A percentile compares a stretch with the other conserved stretches of the same genome.
phyloP scores from a whole-genome alignment of 2,329 filamentous ascomycete genomes.

The Microsporum ferrugineum region DNA sequence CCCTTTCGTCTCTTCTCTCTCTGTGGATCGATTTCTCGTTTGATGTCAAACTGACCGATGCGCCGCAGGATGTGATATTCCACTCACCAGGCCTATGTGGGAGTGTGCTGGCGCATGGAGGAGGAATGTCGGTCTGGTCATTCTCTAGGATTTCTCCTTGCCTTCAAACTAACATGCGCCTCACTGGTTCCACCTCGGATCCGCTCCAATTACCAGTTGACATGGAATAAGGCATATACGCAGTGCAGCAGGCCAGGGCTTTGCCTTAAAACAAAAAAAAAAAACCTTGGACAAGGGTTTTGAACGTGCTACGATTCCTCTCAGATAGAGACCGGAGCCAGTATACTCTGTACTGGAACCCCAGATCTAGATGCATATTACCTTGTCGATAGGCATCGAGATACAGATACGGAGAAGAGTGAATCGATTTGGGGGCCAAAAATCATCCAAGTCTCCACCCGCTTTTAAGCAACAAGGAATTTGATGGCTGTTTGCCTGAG shows the following conservation, averaged over 20 bases:
- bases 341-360: background rate
- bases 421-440: background rate
- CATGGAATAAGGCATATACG: slow-evolving; percentile 4
- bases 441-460: background rate
- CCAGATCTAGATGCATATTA: background rate
- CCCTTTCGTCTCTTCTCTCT: background rate
- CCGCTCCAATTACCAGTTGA: background rate
- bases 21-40: no score
- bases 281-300: background rate
- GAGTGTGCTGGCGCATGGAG: background rate
- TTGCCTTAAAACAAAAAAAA: background rate
- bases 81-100: background rate
- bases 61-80: background rate
- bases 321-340: background rate
- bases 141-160: background rate
- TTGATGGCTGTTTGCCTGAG: background rate
- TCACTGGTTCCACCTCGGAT: background rate
- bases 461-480: background rate
- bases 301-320: background rate
- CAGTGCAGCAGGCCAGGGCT: background rate
- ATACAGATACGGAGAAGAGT: background rate
- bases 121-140: background rate
- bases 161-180: background rate
- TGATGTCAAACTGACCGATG: background rate
- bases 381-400: background rate